These are phyloP conservation scores for Jimgerdemannia lactiflua DNA, from an alignment of 192 early-diverging fungal genomes.

Conservation along the genomic window DNA sequence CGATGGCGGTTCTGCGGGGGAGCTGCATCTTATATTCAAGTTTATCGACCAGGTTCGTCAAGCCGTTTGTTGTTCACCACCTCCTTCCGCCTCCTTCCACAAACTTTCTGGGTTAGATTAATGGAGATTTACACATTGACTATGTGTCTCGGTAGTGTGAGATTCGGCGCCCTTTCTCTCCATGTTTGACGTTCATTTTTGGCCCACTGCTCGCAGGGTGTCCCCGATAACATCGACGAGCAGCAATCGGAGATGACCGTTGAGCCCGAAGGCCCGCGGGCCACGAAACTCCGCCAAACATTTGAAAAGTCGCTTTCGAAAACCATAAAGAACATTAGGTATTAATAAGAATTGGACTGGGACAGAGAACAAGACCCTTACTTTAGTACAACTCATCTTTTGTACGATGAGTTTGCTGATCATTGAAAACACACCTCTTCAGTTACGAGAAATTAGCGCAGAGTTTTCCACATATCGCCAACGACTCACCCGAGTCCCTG, in stretches of 20 bases:
- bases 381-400: no score
- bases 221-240: background rate
- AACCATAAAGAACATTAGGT: background rate
- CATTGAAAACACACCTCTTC: background rate
- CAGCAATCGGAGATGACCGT: background rate
- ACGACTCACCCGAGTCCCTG: slow-evolving; percentile 1
- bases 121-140: no score
- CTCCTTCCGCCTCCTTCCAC: background rate
- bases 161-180: no score
- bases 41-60: background rate
- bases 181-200: background rate
- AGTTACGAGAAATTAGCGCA: slow-evolving; percentile 3
- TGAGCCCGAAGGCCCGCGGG: background rate
- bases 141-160: background rate
- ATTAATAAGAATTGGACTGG: background rate
- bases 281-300: background rate
- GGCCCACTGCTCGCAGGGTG: background rate
- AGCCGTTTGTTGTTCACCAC: background rate
- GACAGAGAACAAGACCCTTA: no score
- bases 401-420: no score
- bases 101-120: background rate
- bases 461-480: background rate
- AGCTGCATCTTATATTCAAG: background rate
- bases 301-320: background rate
- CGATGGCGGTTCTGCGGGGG: background rate